These are phyloP conservation scores for Vachellia collinsii DNA, from an alignment of 306 rosid genomes.

Conservation along the genomic window DNA sequence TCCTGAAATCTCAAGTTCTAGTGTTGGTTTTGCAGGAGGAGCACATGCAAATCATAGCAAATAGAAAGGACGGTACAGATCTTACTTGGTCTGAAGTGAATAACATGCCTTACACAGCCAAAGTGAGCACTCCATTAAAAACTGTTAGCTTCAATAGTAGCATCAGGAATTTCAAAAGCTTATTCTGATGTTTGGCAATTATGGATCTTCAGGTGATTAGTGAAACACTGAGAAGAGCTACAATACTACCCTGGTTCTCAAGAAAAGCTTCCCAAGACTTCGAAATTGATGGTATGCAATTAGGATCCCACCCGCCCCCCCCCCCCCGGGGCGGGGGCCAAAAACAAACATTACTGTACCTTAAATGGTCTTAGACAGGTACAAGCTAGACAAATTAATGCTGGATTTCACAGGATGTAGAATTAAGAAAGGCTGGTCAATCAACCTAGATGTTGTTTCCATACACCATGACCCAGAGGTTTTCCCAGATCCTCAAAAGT, in stretches of 20 bases:
- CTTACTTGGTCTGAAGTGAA: slow-evolving; percentile 84
- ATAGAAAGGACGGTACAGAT: slow-evolving; percentile 55
- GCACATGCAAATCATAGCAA: slow-evolving; percentile 62
- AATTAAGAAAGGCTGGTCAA: slow-evolving; percentile 83
- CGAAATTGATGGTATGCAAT: slow-evolving; percentile 65
- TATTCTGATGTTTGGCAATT: not conserved
- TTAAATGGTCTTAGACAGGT: too few species aligned
- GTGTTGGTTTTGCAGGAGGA: slow-evolving; percentile 65
- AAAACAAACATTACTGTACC: too few species aligned
- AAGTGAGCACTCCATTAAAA: slow-evolving; percentile 47
- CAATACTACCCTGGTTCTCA: slow-evolving; percentile 85
- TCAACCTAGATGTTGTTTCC: slow-evolving; percentile 83
- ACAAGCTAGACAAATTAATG: not conserved
- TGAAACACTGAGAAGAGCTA: slow-evolving; percentile 87
- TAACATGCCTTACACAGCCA: slow-evolving; percentile 76
- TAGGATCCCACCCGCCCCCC: too few species aligned
- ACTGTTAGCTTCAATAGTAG: not conserved
- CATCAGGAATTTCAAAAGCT: slow-evolving; percentile 24
- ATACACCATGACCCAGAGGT: slow-evolving; percentile 74
- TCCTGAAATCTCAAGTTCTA: not conserved
- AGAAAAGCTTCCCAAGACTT: slow-evolving; percentile 87
- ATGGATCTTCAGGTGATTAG: slow-evolving; percentile 59
- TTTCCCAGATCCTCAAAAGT: slow-evolving; percentile 68
- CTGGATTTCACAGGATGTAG: slow-evolving; percentile 56
- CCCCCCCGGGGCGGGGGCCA: too few species aligned